phyloP scores from a whole-genome alignment of 2,329 filamentous ascomycete species.

The Diaporthe vexans region DNA sequence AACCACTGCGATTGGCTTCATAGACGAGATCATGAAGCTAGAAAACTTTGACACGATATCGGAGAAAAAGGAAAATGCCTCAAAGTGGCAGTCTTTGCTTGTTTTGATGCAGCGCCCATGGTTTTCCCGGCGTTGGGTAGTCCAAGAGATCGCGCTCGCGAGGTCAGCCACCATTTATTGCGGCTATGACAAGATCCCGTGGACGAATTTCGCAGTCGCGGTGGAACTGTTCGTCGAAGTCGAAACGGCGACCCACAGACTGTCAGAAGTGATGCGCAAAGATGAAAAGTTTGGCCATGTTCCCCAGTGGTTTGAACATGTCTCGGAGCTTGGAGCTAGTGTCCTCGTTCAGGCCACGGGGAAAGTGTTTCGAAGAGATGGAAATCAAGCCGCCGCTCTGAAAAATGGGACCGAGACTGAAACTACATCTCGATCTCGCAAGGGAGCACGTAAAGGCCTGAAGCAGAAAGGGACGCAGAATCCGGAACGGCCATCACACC shows the following conservation, averaged over 20 bases:
- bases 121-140: conserved; percentile 58
- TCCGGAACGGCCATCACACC: neutral
- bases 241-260: conserved; percentile 52
- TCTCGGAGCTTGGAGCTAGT: conserved; percentile 53
- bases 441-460: neutral
- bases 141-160: conserved; percentile 58
- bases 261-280: conserved; percentile 54
- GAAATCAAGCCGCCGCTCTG: neutral
- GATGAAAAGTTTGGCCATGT: conserved; percentile 44
- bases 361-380: conserved; percentile 49
- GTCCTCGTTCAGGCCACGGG: conserved; percentile 53
- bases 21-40: conserved; percentile 50
- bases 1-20: conserved; percentile 50
- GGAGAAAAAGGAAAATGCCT: conserved; percentile 42
- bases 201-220: conserved; percentile 55
- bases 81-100: conserved; percentile 51
- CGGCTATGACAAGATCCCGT: conserved; percentile 52
- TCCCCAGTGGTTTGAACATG: conserved; percentile 52
- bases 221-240: conserved; percentile 56
- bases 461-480: neutral
- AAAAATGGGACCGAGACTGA: neutral
- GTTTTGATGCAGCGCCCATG: conserved; percentile 55
- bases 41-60: conserved; percentile 50
- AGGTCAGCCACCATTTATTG: conserved; percentile 53
- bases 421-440: neutral